Conservation (phyloP, 1,139 yeast species). For the Pichia sp. region DNA sequence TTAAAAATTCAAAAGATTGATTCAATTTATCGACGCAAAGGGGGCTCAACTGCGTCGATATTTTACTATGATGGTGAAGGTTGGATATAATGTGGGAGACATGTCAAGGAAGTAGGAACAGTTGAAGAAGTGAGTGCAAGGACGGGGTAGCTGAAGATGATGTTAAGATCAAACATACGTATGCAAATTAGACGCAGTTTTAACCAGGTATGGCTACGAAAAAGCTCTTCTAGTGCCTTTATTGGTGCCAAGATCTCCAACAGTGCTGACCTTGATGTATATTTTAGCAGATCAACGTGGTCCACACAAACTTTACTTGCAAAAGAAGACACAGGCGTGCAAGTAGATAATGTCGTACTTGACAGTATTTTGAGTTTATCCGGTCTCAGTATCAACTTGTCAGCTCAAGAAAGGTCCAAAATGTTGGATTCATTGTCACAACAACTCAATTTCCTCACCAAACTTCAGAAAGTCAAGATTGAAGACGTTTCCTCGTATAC, state of each 20-base stretch:
- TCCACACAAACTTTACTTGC: conserved; percentile 11
- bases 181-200: no score
- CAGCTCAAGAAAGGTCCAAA: conserved; percentile 7
- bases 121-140: no score
- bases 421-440: conserved; percentile 16
- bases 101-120: no score
- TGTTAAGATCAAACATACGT: no score
- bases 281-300: conserved; percentile 16
- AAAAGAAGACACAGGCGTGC: background rate
- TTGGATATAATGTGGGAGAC: no score
- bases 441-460: conserved; percentile 22
- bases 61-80: no score
- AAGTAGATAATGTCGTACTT: conserved; percentile 13
- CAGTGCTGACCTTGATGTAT: conserved; percentile 6
- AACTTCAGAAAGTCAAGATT: conserved; percentile 14
- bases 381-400: conserved; percentile 18
- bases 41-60: no score
- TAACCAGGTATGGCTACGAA: background rate
- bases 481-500: background rate
- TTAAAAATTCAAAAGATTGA: no score
- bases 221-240: background rate
- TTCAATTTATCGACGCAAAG: no score
- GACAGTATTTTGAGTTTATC: conserved; percentile 20
- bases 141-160: no score
- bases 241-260: conserved; percentile 9